A percentile compares a stretch with the other conserved stretches of the same genome.
phyloP scores from a whole-genome alignment of 1,284 basidiomycete genomes.

The Puccinia polysora region DNA sequence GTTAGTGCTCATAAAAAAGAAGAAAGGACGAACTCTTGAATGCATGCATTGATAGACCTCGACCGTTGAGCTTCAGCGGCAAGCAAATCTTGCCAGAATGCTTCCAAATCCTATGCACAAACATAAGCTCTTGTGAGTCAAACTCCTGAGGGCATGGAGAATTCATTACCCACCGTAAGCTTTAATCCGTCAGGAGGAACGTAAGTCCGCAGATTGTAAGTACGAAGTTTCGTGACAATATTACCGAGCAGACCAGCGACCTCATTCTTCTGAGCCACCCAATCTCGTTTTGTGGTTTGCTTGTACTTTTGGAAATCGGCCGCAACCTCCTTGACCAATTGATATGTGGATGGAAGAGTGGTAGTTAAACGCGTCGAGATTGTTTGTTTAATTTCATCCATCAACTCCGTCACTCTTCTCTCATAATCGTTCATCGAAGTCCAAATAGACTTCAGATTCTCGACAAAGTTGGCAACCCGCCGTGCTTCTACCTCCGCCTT shows the following conservation, averaged over 20 bases:
- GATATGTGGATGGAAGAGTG: constrained; percentile 68
- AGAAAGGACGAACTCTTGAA: constrained; percentile 66
- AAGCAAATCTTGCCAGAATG: constrained; percentile 70
- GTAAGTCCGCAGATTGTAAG: constrained; percentile 79
- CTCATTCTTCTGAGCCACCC: constrained; percentile 86
- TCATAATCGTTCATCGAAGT: constrained; percentile 87
- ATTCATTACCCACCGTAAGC: constrained; percentile 57
- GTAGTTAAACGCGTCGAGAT: constrained; percentile 54
- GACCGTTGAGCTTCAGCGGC: constrained; percentile 72
- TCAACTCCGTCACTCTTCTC: constrained; percentile 61
- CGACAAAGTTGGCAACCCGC: constrained; percentile 90
- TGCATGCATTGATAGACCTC: constrained; percentile 80
- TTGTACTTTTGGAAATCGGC: constrained; percentile 75
- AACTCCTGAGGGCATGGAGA: not conserved
- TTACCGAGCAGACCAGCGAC: constrained; percentile 83
- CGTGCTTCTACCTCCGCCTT: constrained; percentile 90
- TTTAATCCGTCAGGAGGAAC: constrained; percentile 69
- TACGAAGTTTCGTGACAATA: constrained; percentile 87
- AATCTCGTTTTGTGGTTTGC: constrained; percentile 73
- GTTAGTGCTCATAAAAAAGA: not conserved
- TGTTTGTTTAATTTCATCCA: constrained; percentile 47
- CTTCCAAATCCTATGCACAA: constrained; percentile 65
- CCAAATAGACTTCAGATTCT: constrained; percentile 86
- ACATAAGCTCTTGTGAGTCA: not conserved
- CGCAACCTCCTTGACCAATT: constrained; percentile 72